Conservation (phyloP, 352 stramenopile genomes). For the Pythium plurisporium region DNA sequence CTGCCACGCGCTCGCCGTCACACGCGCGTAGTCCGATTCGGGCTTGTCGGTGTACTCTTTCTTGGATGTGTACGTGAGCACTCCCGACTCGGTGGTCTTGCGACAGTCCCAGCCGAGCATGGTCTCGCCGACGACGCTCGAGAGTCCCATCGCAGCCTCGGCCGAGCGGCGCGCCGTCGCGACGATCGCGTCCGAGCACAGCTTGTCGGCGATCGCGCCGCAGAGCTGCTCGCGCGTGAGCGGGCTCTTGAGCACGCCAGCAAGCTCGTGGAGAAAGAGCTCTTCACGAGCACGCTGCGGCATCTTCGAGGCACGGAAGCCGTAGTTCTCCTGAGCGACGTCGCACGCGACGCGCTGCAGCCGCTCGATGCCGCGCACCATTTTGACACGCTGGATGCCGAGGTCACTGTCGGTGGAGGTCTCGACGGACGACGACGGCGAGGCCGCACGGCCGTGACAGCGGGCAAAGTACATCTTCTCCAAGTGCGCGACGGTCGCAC, state of each 20-base stretch:
- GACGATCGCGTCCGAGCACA: constrained; percentile 19
- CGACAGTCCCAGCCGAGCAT: constrained; percentile 16
- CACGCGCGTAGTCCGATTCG: neutral
- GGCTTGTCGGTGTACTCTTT: constrained; percentile 9
- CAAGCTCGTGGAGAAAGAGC: constrained; percentile 20
- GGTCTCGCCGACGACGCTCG: neutral
- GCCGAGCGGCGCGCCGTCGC: constrained; percentile 13
- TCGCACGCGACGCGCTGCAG: constrained; percentile 45
- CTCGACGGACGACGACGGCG: constrained; percentile 12
- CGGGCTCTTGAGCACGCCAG: constrained; percentile 7
- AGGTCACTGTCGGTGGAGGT: constrained; percentile 1
- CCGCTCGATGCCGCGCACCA: constrained; percentile 45
- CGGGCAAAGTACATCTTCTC: constrained; percentile 63
- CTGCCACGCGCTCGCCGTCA: constrained; percentile 14
- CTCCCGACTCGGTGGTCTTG: neutral
- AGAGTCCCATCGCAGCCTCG: constrained; percentile 3
- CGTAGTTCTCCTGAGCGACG: constrained; percentile 39
- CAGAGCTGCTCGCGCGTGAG: constrained; percentile 9
- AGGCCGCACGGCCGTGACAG: constrained; percentile 30
- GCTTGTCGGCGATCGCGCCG: constrained; percentile 13
- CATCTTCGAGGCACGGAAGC: constrained; percentile 20
- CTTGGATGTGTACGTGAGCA: constrained; percentile 14
- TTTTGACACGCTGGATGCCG: constrained; percentile 41
- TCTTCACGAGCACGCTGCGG: constrained; percentile 12
- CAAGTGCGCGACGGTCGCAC: constrained; percentile 42